Percentiles rank a stretch among this genome's conserved stretches.
Conservation (phyloP, 1,139 yeast species). For the Suhomyces coccinellae region DNA sequence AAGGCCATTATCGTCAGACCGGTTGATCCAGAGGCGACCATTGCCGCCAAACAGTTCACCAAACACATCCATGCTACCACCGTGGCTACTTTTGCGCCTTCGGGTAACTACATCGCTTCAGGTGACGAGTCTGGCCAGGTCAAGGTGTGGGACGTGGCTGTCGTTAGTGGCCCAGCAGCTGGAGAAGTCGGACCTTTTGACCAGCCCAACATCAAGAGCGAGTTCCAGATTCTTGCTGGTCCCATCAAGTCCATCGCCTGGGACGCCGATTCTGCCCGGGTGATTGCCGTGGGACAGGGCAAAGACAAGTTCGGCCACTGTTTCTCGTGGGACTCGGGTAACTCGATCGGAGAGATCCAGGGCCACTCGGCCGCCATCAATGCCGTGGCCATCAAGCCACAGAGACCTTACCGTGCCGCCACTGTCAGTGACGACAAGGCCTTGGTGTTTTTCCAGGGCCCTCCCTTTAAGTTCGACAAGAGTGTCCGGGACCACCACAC, state of each 20-base stretch:
- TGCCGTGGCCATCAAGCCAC: conserved; percentile 83
- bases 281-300: conserved; percentile 95
- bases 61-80: conserved; percentile 65
- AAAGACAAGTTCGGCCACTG: conserved; percentile 91
- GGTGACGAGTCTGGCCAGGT: conserved; percentile 90
- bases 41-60: conserved; percentile 62
- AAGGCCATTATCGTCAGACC: conserved; percentile 76
- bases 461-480: conserved; percentile 84
- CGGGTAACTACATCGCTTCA: conserved; percentile 87
- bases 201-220: conserved; percentile 72
- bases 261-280: conserved; percentile 85
- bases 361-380: conserved; percentile 89
- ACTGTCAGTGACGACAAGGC: conserved; percentile 90
- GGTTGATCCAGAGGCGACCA: conserved; percentile 41
- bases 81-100: conserved; percentile 83
- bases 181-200: conserved; percentile 31
- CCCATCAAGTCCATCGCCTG: conserved; percentile 82
- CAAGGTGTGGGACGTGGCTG: conserved; percentile 76
- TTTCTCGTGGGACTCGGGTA: conserved; percentile 91
- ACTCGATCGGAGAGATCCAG: conserved; percentile 90
- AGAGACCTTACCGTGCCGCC: conserved; percentile 90
- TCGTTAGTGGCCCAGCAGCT: conserved; percentile 34
- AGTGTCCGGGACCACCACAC: conserved; percentile 74
- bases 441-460: conserved; percentile 84
- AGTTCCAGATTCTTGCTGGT: conserved; percentile 79